These are phyloP conservation scores for Anacardium occidentale DNA, from an alignment of 345 rosid species.

Conservation along the genomic window DNA sequence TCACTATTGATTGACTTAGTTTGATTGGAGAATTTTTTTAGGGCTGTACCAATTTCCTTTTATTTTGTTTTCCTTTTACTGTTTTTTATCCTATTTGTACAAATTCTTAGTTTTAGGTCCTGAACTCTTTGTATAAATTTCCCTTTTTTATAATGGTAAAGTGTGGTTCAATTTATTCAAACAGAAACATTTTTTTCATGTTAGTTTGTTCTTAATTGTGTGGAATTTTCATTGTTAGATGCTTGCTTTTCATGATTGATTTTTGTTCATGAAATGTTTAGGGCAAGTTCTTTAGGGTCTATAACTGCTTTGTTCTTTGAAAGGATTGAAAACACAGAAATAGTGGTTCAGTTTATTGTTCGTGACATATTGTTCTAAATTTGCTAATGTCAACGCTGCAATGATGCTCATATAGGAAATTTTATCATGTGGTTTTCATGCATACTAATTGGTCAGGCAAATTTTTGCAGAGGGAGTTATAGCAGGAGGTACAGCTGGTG, in stretches of 20 bases:
- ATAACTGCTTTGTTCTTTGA: not conserved
- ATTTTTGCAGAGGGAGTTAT: constrained; percentile 75
- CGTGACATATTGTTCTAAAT: not conserved
- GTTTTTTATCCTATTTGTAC: too few species aligned
- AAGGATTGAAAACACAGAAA: not conserved
- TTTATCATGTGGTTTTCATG: not conserved
- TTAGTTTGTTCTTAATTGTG: not conserved
- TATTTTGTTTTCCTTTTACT: too few species aligned
- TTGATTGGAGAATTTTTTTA: too few species aligned
- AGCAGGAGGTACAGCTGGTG: constrained; percentile 97
- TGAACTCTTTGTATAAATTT: too few species aligned
- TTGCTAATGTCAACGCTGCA: not conserved
- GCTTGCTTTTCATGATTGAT: not conserved
- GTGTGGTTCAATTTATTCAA: too few species aligned
- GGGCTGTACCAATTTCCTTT: too few species aligned
- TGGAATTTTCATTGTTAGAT: not conserved
- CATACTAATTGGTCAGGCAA: constrained; percentile 9
- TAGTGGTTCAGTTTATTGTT: not conserved
- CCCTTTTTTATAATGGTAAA: too few species aligned
- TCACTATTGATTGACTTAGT: too few species aligned
- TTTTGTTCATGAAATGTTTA: not conserved
- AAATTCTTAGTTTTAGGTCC: too few species aligned
- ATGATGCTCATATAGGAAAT: not conserved
- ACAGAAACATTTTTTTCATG: not conserved
- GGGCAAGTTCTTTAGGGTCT: not conserved